Base-by-base conservation (phyloP, 768 basidiomycete genomes). In the Tulasnella sp. region DNA sequence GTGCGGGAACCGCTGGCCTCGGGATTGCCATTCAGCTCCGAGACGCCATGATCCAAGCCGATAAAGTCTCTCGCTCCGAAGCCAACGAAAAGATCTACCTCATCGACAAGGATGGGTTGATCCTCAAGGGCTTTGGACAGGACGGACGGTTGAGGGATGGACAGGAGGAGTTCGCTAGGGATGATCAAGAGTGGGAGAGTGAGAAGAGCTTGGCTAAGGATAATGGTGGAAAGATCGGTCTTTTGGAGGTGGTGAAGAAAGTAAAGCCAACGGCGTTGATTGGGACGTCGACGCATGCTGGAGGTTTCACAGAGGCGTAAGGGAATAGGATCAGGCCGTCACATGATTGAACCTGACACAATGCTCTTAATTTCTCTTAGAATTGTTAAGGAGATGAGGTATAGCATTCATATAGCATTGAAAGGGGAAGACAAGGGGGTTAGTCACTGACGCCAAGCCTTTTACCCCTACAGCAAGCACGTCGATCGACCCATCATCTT, bases 211-310 rank as follows among this genome's bases (percentile, higher is more conserved):
- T 38, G 7, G 34, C 67, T 68, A 59, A 70, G 63, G 10, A 61
- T 55, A 24, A 23, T 2, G 58, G 64, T n/a, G 77, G 77, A 23
- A 74, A 76, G 44, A 74, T 84, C 21, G 64, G 70, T 7, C 73
- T 94, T 54, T 69, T 86, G 56, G 83, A 89, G 27, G 84, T 86
- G 2, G 79, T 92, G 61, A 79, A 80, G 70, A 75, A 76, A 62
- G 78, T 86, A 10, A 81, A 81, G 66, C 89, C 91, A 23, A 95
- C 90, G 1, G 79, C 90, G 10, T 69, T 95, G 48, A 87, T 95
- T 63, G 91, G 91, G 29, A 86, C 84, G 60, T 90, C 87, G 59
- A 92, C 90, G 1, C 76, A 80, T 51, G 76, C 80, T 19, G 85
- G 86, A 3, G 86, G 83, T 29, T 95, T 95, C 71, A 84, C 78